Percentiles rank a stretch among this genome's conserved stretches.
Evolutionary conservation across 1,284 basidiomycete genomes (phyloP).

Genomic region (Cryptococcus maquisensis): DNA sequence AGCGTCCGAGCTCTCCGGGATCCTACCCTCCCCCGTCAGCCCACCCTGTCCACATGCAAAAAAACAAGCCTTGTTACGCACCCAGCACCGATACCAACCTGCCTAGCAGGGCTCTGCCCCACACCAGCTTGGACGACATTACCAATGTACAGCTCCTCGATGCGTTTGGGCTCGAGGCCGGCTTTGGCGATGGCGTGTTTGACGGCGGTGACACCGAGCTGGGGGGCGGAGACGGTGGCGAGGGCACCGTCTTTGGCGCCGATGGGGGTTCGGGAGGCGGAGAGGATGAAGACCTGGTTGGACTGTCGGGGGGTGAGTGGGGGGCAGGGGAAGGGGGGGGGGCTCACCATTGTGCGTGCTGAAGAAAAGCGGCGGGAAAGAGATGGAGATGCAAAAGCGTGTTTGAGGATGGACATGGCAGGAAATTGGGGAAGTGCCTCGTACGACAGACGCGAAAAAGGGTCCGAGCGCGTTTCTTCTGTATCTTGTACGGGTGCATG

Average conservation of each 20-base stretch:
- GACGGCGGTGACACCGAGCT: constrained; percentile 83
- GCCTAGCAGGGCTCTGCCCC: constrained; percentile 90
- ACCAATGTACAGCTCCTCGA: constrained; percentile 96
- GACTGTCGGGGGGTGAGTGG: background rate
- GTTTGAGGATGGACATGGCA: background rate
- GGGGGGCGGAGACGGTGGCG: constrained; percentile 81
- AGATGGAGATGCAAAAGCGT: background rate
- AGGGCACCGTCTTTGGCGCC: constrained; percentile 88
- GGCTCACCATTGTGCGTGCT: background rate
- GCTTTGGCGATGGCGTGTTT: constrained; percentile 82
- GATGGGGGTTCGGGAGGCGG: constrained; percentile 89
- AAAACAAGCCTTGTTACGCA: constrained; percentile 37
- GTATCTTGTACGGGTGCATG: background rate
- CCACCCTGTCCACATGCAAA: background rate
- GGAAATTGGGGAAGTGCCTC: background rate
- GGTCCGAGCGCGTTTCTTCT: background rate
- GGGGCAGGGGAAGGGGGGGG: background rate
- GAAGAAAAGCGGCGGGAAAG: background rate
- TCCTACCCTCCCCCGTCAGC: constrained; percentile 15
- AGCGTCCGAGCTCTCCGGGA: constrained; percentile 81
- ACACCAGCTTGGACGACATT: constrained; percentile 95
- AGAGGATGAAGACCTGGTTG: constrained; percentile 74
- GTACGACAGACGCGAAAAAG: background rate
- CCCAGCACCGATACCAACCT: constrained; percentile 85
- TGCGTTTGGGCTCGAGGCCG: constrained; percentile 70